Conservation (phyloP, 768 basidiomycete species). For the Leccinum subgranulosum region DNA sequence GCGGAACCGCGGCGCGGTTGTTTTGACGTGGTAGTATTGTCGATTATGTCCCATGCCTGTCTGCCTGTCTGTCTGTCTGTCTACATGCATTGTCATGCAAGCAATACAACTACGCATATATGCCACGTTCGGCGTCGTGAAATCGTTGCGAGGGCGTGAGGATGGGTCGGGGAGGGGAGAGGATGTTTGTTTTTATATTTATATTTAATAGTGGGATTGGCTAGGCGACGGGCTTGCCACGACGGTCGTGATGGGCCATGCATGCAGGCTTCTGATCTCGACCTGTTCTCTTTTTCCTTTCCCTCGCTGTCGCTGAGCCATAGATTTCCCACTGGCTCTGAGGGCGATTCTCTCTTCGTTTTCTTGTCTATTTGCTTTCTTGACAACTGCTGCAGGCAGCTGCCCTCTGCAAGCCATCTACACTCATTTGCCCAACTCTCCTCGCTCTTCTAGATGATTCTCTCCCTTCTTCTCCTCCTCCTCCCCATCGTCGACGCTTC, state of each 20-base stretch:
- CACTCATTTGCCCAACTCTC: slow-evolving; percentile 37
- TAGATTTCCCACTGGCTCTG: neutral
- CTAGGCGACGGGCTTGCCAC: neutral
- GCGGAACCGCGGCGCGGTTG: neutral
- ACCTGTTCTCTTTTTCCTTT: neutral
- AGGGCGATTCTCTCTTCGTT: neutral
- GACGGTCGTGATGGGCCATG: neutral
- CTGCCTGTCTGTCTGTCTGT: neutral
- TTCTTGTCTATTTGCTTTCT: neutral
- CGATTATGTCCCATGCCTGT: neutral
- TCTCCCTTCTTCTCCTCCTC: slow-evolving; percentile 29
- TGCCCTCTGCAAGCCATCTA: slow-evolving; percentile 22
- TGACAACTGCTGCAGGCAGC: neutral
- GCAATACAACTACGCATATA: slow-evolving; percentile 9
- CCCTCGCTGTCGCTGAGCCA: neutral
- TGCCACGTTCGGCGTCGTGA: neutral
- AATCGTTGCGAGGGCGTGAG: neutral
- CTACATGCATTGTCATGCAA: neutral
- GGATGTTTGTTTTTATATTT: neutral
- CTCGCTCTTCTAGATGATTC: slow-evolving; percentile 25
- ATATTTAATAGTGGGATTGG: neutral
- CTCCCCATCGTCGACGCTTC: slow-evolving; percentile 30
- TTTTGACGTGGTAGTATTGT: neutral
- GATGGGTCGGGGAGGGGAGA: neutral
- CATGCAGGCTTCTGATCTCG: neutral